Base-by-base conservation (phyloP, 768 basidiomycete genomes). In the Botryobasidium botryosum region DNA sequence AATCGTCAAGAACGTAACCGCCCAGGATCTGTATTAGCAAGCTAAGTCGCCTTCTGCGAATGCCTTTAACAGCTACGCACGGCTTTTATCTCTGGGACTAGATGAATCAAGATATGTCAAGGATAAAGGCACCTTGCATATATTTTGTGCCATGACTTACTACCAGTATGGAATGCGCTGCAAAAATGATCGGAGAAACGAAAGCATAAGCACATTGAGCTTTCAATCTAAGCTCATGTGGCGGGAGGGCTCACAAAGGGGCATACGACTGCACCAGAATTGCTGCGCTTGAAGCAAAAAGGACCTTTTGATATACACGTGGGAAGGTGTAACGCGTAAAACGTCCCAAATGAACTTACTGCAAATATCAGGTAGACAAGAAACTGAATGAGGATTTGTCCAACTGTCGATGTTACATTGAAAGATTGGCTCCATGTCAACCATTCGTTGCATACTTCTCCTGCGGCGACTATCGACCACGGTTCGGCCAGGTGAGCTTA, bases 1-100 rank as follows among this genome's bases (percentile, higher is more conserved):
- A 88, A 1, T 78, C 72, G 53, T 87, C 82, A 35, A 92, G 75
- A 5, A 88, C 84, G 55, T 85, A 88, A 32, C 86, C 84, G 21
- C 76, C 75, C 15, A 87, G 65, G 50, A 85, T 81, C 79, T 82
- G 50, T 15, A 5, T 29, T 7, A 7, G 25, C 5, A 41, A 1
- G 24, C 31, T 25, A 20, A 24, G 13, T 42, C 23, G 42, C 50
- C 6, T 42, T 35, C 18, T 36, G 7, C 17, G 6, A 18, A 33
- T 13, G 5, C 17, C 25, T 12, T 2, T n/a, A n/a, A n/a, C 3
- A 2, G 7, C 25, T 2, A 58, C 73, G 47, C 54, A 79, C 79
- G 40, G 79, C 78, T 61, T 82, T 81, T 26, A 82, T 82, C 58
- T 82, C 79, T 13, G 79, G 79, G 53, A 82, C 79, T 82, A 20